Evolutionary conservation across 2,329 filamentous ascomycete genomes (phyloP), one percentile per base, ranked within the genome.

Genomic region (Pseudogymnoascus sp.): DNA sequence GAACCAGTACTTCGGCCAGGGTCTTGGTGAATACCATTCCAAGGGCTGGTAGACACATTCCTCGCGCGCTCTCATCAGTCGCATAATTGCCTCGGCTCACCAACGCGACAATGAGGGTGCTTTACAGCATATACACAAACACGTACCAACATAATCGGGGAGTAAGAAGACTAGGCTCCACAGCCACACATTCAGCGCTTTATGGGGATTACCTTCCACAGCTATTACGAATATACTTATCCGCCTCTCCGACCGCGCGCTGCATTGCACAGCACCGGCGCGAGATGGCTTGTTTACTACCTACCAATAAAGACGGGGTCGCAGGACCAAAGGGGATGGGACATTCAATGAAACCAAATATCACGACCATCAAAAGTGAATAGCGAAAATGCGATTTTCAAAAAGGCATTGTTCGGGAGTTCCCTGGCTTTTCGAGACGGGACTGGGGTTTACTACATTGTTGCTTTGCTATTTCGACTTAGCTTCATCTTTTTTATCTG

Each of bases 1-100:
- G 85, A 94, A 94, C 74, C 86, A 94, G 70, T 94, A 92, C 75
- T 92, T 95, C 71, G 86, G 89, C 71, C 86, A 88, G 72, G 91
- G 91, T n/a, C 78, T 80, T 59, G 85, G 85, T 72, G 90, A 92
- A 70, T 95, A 94, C 76, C 89, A 95, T 73, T 83, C 87, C 66
- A 90, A 91, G 74, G 91, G 91, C 71, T 96, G 91, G 91, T 95
- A 84, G 62, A 68, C 62, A 63, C 38, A 33, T 58, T 25, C 41
- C 41, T 44, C 41, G 41, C 21, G 41, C 41, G 41, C 41, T 44
- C 41, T 27, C 17, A 44, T 44, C 41, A 25, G 41, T 44, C 21
- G 41, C 41, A 44, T 44, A 44, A 44, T 44, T 27, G 41, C 41
- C 41, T 44, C 41, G 41, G 41, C 41, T 27, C 41, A 44, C 41